Evolutionary conservation across 768 basidiomycete genomes (phyloP).

Genomic region (Termitomyces sp.): DNA sequence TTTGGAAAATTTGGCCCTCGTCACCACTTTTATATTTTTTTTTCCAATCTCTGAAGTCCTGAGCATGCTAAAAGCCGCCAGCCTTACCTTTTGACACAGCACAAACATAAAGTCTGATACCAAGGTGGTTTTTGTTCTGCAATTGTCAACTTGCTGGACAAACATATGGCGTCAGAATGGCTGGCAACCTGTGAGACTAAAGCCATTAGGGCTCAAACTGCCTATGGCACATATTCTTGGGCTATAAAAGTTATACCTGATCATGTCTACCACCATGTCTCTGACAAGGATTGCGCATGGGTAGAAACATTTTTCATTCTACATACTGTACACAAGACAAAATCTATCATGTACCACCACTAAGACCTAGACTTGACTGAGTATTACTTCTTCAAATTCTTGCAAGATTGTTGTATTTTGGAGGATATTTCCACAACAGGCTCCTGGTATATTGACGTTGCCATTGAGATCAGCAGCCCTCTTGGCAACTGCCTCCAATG

Average conservation of each 20-base stretch:
- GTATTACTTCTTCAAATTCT: too few relatives aligned
- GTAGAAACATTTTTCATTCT: slow-evolving; percentile 8
- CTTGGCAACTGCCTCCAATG: too few relatives aligned
- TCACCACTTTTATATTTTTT: slow-evolving; percentile 18
- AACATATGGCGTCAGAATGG: slow-evolving; percentile 15
- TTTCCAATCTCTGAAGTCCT: slow-evolving; percentile 17
- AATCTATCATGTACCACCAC: too few relatives aligned
- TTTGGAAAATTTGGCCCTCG: slow-evolving; percentile 14
- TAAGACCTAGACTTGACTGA: too few relatives aligned
- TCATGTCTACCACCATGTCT: background rate
- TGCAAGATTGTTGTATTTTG: too few relatives aligned
- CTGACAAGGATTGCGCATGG: too few relatives aligned
- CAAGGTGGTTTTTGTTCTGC: slow-evolving; percentile 19
- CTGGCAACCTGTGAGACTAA: slow-evolving; percentile 16
- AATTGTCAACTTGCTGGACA: slow-evolving; percentile 3
- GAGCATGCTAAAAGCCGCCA: background rate
- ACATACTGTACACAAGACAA: slow-evolving; percentile 2
- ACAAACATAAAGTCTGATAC: slow-evolving; percentile 15
- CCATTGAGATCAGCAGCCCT: too few relatives aligned
- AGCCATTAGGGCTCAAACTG: slow-evolving; percentile 14
- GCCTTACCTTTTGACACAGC: slow-evolving; percentile 1
- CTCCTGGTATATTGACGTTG: too few relatives aligned
- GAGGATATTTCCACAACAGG: too few relatives aligned
- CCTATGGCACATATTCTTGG: slow-evolving; percentile 12
- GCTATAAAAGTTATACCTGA: slow-evolving; percentile 14